These are phyloP conservation scores for peach (Prunus persica) DNA, from an alignment of 306 rosid genomes.

Conservation along the genomic window Prunus_persica_NCBIv2 NC_034009.1:23930001-23930500, in stretches of 20 bases:
- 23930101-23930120: conserved; percentile 8
- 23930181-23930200: conserved; percentile 86
- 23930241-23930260: conserved; percentile 79
- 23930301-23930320: conserved; percentile 92
- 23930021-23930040: not conserved
- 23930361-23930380: conserved; percentile 85
- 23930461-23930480: conserved; percentile 35
- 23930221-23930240: conserved; percentile 91
- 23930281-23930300: conserved; percentile 56
- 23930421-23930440: conserved; percentile 67
- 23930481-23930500: conserved; percentile 22
- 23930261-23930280: conserved; percentile 64
- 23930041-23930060: not conserved
- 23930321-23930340: conserved; percentile 83
- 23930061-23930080: not conserved
- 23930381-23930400: conserved; percentile 87
- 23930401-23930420: conserved; percentile 89
- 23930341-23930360: conserved; percentile 98
- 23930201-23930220: conserved; percentile 83
- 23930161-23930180: conserved; percentile 16
- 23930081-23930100: not conserved
- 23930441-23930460: conserved; percentile 13
- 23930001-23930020: conserved; percentile 9
- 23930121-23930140: not conserved
- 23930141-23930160: conserved; percentile 18